Evolutionary conservation across 805 yeast genomes (phyloP), one percentile per base, ranked within the genome.

Genomic region (Suhomyces sp.): DNA sequence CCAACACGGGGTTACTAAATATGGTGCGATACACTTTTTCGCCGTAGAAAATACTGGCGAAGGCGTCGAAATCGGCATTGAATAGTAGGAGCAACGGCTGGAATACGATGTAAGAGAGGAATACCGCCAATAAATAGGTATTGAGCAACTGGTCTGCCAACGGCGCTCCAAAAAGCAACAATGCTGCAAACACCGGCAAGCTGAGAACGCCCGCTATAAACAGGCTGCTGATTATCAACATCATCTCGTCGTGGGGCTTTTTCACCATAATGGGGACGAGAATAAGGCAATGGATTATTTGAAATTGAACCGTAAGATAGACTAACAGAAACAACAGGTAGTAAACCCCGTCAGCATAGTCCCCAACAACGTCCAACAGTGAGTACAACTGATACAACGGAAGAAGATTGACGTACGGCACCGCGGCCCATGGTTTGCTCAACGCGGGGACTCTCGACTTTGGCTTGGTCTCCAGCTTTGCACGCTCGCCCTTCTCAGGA

Each of bases 101-200:
- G 9, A 83, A 73, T 0, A 84, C 69, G 41, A 91, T 65, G 27
- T 82, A 59, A 3, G 91, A 74, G 22, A 87, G 65, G 64, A 89
- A 94, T 6, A 77, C 68, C 0, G 94, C 73, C 47, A 88, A 69
- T 4, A 86, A 63, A 57, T 78, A 76, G 0, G 96, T 89, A 61
- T 84, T 86, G 7, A 54, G 58, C 31, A 79, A 54, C 35, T 77
- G 74, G 1, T 81, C 72, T 1, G 82, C 70, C 44, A 87, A 72
- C 12, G 97, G 97, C 0, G 97, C 96, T 6, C 97, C 97, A 63
- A 89, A 82, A 10, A 90, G 60, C 1, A 90, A 73, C 46, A 87
- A 65, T 1, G 66, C 54, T 7, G 68, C 52, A 54, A 73, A 76
- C n/a, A 74, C 51, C 2, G 77, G 79, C 1, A 71, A 38, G 6